Conservation (phyloP, 345 rosid genomes). For the Reutealis trisperma region DNA sequence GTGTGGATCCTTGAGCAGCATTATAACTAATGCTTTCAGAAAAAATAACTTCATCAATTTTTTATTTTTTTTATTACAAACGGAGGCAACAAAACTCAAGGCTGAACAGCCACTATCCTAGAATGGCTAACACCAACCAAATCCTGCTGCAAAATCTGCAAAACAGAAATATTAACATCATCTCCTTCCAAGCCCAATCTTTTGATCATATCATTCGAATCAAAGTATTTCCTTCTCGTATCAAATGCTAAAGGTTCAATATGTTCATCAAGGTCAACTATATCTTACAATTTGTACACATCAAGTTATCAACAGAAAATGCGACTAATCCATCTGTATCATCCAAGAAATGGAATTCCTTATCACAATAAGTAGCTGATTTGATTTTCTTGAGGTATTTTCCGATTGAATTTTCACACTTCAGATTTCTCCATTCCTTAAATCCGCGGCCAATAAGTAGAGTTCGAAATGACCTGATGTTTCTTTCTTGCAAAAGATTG, state of each 20-base stretch:
- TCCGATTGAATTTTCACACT: too few relatives aligned
- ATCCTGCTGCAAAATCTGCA: too few relatives aligned
- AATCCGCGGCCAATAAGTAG: slow-evolving; percentile 11
- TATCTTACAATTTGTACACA: background rate
- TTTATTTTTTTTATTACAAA: too few relatives aligned
- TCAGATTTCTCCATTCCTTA: slow-evolving; percentile 14
- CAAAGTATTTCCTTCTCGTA: background rate
- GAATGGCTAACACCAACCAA: too few relatives aligned
- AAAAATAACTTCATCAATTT: background rate
- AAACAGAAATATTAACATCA: slow-evolving; percentile 1
- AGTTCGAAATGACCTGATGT: background rate
- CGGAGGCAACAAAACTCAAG: too few relatives aligned
- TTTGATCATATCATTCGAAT: background rate
- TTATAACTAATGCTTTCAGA: background rate
- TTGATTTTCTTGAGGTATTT: background rate
- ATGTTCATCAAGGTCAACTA: background rate
- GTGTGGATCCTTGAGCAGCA: slow-evolving; percentile 23
- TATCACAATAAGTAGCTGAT: slow-evolving; percentile 3
- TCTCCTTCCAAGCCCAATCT: slow-evolving; percentile 2
- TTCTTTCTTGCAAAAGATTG: background rate
- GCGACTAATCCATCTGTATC: background rate
- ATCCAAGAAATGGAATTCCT: slow-evolving; percentile 17
- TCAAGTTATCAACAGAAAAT: background rate
- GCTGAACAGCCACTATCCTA: too few relatives aligned
- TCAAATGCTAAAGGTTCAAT: background rate